A percentile compares a stretch with the other conserved stretches of the same genome.
phyloP scores from a whole-genome alignment of 495 filamentous ascomycete species.

The Cercophora scortea region DNA sequence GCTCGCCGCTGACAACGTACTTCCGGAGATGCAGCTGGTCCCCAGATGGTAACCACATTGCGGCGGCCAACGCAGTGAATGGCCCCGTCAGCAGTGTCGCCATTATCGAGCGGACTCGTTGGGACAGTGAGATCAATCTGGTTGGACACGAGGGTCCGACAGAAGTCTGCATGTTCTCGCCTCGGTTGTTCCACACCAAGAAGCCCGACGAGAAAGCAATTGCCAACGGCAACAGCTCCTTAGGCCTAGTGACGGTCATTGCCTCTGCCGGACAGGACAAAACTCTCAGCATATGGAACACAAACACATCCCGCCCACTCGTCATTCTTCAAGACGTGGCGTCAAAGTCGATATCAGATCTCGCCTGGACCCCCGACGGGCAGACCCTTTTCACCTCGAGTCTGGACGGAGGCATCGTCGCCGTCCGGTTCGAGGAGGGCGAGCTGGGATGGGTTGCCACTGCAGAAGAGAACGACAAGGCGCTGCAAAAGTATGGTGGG shows the following conservation, averaged over 20 bases:
- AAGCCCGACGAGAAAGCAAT: conserved; percentile 43
- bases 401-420: conserved; percentile 79
- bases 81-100: conserved; percentile 95
- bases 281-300: conserved; percentile 93
- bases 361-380: conserved; percentile 92
- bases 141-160: conserved; percentile 96
- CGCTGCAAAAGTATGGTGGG: conserved; percentile 84
- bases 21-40: conserved; percentile 96
- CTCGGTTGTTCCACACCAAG: conserved; percentile 71
- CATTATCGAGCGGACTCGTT: conserved; percentile 83
- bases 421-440: conserved; percentile 45
- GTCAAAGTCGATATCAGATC: conserved; percentile 83
- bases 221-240: conserved; percentile 20
- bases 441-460: conserved; percentile 46
- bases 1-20: conserved; percentile 90
- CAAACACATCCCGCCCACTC: conserved; percentile 81
- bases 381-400: conserved; percentile 77
- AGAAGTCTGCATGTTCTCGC: conserved; percentile 95
- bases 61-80: conserved; percentile 93
- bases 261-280: conserved; percentile 96
- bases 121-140: conserved; percentile 95
- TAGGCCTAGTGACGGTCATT: conserved; percentile 77
- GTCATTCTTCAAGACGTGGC: conserved; percentile 82
- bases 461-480: conserved; percentile 83
- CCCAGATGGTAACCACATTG: conserved; percentile 93